phyloP scores from a whole-genome alignment of 176 grass and related monocot species.

The Areca catechu region DNA sequence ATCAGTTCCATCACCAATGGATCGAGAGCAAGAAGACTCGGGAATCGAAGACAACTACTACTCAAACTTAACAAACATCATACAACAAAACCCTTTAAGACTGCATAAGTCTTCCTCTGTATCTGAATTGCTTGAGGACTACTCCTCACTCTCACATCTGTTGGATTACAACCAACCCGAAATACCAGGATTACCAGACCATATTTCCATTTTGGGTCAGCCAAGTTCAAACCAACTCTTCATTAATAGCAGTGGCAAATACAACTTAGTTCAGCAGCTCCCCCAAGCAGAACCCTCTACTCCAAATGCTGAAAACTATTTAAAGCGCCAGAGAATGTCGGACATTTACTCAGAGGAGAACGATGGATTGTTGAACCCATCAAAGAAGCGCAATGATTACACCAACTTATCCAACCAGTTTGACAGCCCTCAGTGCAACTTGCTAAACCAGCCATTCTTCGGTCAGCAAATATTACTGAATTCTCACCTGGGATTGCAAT shows the following conservation, averaged over 20 bases:
- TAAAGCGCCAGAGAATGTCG: slow-evolving; percentile 20
- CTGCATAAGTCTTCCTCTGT: slow-evolving; percentile 24
- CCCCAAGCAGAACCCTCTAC: slow-evolving; percentile 5
- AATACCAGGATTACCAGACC: slow-evolving; percentile 5
- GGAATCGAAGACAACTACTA: slow-evolving; percentile 25
- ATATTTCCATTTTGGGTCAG: slow-evolving; percentile 2
- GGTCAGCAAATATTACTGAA: slow-evolving; percentile 7
- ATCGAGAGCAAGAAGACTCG: slow-evolving; percentile 45
- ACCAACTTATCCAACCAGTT: slow-evolving; percentile 41
- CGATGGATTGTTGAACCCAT: slow-evolving; percentile 3
- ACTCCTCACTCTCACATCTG: slow-evolving; percentile 21
- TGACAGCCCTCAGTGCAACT: slow-evolving; percentile 13
- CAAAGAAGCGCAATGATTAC: slow-evolving; percentile 46
- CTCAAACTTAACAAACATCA: neutral
- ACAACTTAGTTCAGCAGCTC: slow-evolving; percentile 1
- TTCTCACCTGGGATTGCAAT: slow-evolving; percentile 5
- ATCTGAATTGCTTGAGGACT: slow-evolving; percentile 26
- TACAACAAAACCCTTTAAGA: slow-evolving; percentile 1
- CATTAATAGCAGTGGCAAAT: slow-evolving; percentile 5
- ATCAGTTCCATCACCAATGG: slow-evolving; percentile 31
- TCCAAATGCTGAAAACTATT: slow-evolving; percentile 6
- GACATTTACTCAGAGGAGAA: slow-evolving; percentile 25
- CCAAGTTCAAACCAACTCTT: slow-evolving; percentile 12
- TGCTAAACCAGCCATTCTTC: slow-evolving; percentile 13
- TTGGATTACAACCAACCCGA: slow-evolving; percentile 28